Evolutionary conservation across 257 asterid genomes (phyloP).

Genomic region (Solanum dulcamara): DNA sequence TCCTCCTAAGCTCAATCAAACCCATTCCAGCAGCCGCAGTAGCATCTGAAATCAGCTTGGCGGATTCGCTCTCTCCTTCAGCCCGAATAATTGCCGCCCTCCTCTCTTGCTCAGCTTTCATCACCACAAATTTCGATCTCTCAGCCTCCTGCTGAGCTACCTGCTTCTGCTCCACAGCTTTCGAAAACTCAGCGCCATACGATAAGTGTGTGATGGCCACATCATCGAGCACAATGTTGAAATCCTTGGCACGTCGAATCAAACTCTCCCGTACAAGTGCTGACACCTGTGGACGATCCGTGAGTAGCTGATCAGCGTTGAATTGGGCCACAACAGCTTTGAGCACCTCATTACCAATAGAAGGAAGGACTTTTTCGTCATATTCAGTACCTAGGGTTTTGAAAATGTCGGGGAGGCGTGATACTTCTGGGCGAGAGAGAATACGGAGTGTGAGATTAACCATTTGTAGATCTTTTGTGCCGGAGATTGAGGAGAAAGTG

Average conservation of each 20-base stretch:
- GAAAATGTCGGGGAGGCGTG: conserved; percentile 58
- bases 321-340: conserved; percentile 92
- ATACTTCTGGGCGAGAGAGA: conserved; percentile 78
- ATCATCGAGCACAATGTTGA: conserved; percentile 78
- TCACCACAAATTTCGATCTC: conserved; percentile 83
- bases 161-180: conserved; percentile 97
- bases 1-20: conserved; percentile 26
- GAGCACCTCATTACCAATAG: conserved; percentile 85
- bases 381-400: conserved; percentile 83
- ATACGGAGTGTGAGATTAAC: conserved; percentile 86
- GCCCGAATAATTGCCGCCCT: conserved; percentile 23
- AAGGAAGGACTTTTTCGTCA: conserved; percentile 90
- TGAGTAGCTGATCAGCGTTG: conserved; percentile 87
- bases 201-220: conserved; percentile 94
- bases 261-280: conserved; percentile 82
- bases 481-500: conserved; percentile 70
- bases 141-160: conserved; percentile 99
- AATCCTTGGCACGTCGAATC: conserved; percentile 78
- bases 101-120: conserved; percentile 68
- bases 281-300: conserved; percentile 90
- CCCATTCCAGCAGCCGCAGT: conserved; percentile 37
- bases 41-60: conserved; percentile 36
- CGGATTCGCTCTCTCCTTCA: conserved; percentile 46
- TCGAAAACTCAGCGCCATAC: conserved; percentile 81
- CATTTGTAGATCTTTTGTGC: conserved; percentile 97